Evolutionary conservation across 495 filamentous ascomycete species (phyloP), one percentile per base, ranked within the genome.

Genomic region (Barbatosphaeria neglecta): DNA sequence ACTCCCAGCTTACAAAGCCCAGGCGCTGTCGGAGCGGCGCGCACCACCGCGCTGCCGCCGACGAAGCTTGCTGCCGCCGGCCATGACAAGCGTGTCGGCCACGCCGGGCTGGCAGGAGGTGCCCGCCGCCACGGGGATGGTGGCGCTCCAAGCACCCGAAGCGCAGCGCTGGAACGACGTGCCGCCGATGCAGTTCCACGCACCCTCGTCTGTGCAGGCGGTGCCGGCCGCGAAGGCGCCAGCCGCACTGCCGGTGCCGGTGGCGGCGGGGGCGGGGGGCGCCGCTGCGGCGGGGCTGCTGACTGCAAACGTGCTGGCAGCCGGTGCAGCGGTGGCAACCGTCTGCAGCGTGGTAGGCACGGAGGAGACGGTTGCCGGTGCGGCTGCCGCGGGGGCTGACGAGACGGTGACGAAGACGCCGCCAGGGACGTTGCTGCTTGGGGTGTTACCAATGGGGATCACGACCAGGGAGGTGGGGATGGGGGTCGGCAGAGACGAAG

Each of bases 141-240:
- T 45, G 6, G 47, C 55, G 9, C 78, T 74, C 83, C 82, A 85
- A 25, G 58, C 45, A 6, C 83, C 82, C 20, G 64, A 71, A 10
- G 80, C 82, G 50, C 83, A 87, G 50, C 81, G 72, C 59, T 80
- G 76, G 68, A 75, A 86, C 15, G 70, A 66, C 7, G 60, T 66
- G 44, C 81, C 82, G 22, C 56, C 65, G 27, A 83, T 68, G 59
- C 83, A 86, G 66, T 83, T 82, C 80, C 80, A 85, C 37, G 60
- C 55, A 44, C 73, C 75, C 54, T 81, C 76, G 37, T 60, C 39
- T 20, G 56, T 64, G 67, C 77, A 80, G 20, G 73, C 49, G 1
- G 59, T 51, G 28, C 71, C 67, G 6, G 54, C 49, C 1, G 58
- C 41, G 33, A 59, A 48, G 15, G 38, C 45, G 20, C 54, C 54